These are phyloP conservation scores for Nigrospora osmanthi DNA, from an alignment of 2,329 filamentous ascomycete genomes.

Conservation along the genomic window DNA sequence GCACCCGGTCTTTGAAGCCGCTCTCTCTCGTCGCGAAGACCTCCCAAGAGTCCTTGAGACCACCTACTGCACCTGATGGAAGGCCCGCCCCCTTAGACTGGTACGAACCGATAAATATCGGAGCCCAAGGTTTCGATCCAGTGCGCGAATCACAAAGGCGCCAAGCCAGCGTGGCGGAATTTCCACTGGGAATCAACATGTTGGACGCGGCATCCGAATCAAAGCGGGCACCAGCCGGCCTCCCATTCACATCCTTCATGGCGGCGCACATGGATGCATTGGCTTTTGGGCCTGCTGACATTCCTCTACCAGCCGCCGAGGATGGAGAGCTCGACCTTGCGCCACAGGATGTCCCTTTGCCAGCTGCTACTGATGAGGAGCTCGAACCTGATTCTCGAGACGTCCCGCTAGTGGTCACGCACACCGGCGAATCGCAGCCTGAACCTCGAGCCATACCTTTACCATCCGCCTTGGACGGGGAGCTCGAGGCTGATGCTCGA, in stretches of 20 bases:
- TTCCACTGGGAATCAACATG: no score
- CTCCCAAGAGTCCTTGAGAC: slow-evolving; percentile 27
- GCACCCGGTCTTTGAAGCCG: slow-evolving; percentile 46
- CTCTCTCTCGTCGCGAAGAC: slow-evolving; percentile 71
- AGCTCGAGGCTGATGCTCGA: neutral
- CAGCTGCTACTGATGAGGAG: neutral
- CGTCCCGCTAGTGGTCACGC: no score
- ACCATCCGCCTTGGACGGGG: neutral
- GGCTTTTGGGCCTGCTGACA: no score
- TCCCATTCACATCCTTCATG: neutral
- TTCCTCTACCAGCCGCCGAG: no score
- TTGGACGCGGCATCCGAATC: no score
- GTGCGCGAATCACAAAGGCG: no score
- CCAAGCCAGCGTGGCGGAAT: no score
- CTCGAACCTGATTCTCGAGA: neutral
- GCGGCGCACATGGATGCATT: neutral
- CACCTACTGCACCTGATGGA: slow-evolving; percentile 11
- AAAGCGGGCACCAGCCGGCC: neutral
- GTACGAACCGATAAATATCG: no score
- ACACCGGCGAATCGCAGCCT: no score
- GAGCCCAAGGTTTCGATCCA: no score
- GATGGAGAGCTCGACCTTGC: no score
- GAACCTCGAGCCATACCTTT: neutral
- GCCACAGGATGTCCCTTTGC: neutral
- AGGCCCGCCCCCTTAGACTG: neutral